Evolutionary conservation across 2,329 filamentous ascomycete genomes (phyloP), one percentile per base, ranked within the genome.

Genomic region (Stagonosporopsis rhizophila): DNA sequence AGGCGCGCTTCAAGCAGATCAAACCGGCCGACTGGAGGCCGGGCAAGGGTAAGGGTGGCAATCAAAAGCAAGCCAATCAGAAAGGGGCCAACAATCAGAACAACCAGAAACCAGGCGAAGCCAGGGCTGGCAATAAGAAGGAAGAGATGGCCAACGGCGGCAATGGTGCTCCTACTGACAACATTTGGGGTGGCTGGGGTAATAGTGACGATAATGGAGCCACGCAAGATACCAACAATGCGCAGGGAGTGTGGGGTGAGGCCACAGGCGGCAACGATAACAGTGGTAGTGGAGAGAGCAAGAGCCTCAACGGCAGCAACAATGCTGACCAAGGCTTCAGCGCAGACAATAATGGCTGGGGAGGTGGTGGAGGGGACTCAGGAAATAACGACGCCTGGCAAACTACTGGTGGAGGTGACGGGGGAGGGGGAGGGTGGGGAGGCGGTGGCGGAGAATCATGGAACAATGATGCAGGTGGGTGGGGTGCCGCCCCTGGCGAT

Each of bases 1-100:
- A 50, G 17, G 38, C 46, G 0, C 67, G 76, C 15, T 80, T 72
- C 62, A 71, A 70, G 12, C 46, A 75, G 37, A 74, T 80, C 60
- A 75, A 73, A 23, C 68, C 73, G 2, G 54, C 58, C 1, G 70
- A 65, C 23, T 65, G 60, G 56, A 61, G 56, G 17, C 45, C 57
- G 0, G 54, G 14, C 9, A 35, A 61, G 17, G 56, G 45, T 28
- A 52, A 53, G 28, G 60, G 64, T 19, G 67, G 68, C 42, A 64
- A 60, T 32, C 61, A 69, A 32, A 52, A 48, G 14, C 50, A 64
- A 42, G 58, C 61, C 17, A 49, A 56, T 25, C 56, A 61, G 25
- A 54, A 60, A 28, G 60, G 58, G 12, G 63, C 71, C 12, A 52
- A 62, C 11, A 30, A 17, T 6, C 19, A 40, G 20, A 25, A 25